A percentile compares a stretch with the other conserved stretches of the same genome.
Conservation (phyloP, 202 grass and related monocot genomes). For the Schoenoplectus tabernaemontani region DNA sequence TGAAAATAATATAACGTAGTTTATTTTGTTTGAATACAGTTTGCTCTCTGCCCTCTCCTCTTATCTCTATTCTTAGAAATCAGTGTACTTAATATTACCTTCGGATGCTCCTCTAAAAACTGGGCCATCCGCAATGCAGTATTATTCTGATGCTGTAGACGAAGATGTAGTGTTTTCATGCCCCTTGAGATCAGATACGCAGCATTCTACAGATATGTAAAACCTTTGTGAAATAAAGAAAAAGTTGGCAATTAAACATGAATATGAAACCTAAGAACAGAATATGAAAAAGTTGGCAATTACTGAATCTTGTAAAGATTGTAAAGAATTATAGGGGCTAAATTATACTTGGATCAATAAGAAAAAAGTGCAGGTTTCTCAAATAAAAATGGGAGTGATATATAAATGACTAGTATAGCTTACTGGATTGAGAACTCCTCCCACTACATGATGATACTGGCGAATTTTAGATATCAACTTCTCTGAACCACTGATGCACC, state of each 20-base stretch:
- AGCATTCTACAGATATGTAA: constrained; percentile 70
- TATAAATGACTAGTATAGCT: constrained; percentile 20
- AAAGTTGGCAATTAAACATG: not conserved
- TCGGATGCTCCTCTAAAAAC: constrained; percentile 99
- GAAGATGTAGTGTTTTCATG: constrained; percentile 99
- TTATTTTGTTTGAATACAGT: not conserved
- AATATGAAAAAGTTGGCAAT: too few species aligned
- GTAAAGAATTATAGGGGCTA: not conserved
- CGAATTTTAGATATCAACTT: constrained; percentile 87
- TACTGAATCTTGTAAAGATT: not conserved
- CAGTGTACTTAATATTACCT: constrained; percentile 39
- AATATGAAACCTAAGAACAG: too few species aligned
- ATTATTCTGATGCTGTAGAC: constrained; percentile 87
- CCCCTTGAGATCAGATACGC: constrained; percentile 85
- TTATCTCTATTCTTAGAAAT: not conserved
- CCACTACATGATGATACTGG: constrained; percentile 91
- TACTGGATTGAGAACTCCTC: constrained; percentile 91
- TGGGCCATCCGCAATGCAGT: constrained; percentile 95
- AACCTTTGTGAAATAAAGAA: constrained; percentile 16
- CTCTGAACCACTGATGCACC: constrained; percentile 83
- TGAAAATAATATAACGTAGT: not conserved
- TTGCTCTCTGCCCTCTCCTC: not conserved
- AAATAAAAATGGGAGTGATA: not conserved
- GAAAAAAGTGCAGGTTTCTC: not conserved
- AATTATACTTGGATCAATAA: not conserved